These are phyloP conservation scores for Mimosa bimucronata DNA, from an alignment of 306 rosid species.

Conservation along the genomic window DNA sequence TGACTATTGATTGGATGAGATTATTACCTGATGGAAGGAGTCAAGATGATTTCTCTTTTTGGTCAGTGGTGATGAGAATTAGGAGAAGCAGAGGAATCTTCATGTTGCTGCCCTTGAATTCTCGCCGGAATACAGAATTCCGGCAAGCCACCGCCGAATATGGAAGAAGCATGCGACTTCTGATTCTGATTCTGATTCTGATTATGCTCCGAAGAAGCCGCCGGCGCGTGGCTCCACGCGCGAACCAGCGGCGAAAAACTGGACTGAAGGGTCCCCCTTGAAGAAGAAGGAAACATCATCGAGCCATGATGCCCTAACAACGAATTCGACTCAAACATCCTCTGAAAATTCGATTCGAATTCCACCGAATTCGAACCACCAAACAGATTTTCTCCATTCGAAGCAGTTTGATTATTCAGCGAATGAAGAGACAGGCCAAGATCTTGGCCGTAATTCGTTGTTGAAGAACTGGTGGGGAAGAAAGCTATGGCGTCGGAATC, in stretches of 20 bases:
- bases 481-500: slow-evolving; percentile 50
- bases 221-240: slow-evolving; percentile 54
- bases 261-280: slow-evolving; percentile 79
- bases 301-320: slow-evolving; percentile 41
- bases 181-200: slow-evolving; percentile 44
- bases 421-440: slow-evolving; percentile 81
- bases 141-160: slow-evolving; percentile 53
- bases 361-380: slow-evolving; percentile 41
- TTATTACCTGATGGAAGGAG: slow-evolving; percentile 23
- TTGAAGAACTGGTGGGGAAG: slow-evolving; percentile 56
- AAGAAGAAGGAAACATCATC: slow-evolving; percentile 46
- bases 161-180: slow-evolving; percentile 51
- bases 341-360: slow-evolving; percentile 54
- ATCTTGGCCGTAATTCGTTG: slow-evolving; percentile 49
- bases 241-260: slow-evolving; percentile 53
- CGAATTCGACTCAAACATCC: slow-evolving; percentile 37
- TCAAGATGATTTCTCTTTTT: neutral
- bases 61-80: slow-evolving; percentile 52
- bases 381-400: slow-evolving; percentile 46
- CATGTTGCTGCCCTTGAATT: slow-evolving; percentile 48
- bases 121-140: slow-evolving; percentile 57
- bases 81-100: slow-evolving; percentile 58
- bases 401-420: slow-evolving; percentile 42
- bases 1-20: too few relatives aligned
- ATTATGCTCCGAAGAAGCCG: slow-evolving; percentile 44